Conservation (phyloP, 805 yeast genomes). For the Starmerella scarabaei region DNA sequence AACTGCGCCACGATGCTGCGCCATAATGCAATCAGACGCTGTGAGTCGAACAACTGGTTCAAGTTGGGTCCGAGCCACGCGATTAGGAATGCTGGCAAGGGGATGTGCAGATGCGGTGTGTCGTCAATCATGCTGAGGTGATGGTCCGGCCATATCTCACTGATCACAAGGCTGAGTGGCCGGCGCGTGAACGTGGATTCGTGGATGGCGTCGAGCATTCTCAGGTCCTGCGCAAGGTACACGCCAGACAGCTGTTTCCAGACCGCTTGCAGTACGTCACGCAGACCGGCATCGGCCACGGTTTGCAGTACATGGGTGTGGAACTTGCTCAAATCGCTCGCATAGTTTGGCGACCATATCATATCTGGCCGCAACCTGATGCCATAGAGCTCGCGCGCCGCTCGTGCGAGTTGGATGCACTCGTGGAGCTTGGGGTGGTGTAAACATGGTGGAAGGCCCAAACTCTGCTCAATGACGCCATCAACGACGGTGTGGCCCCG, state of each 20-base stretch:
- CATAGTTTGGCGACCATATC: too few species aligned
- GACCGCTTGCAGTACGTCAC: conserved; percentile 1
- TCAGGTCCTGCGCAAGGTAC: conserved; percentile 18
- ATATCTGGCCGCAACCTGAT: too few species aligned
- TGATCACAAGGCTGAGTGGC: too few species aligned
- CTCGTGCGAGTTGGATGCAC: background rate
- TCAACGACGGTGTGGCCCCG: background rate
- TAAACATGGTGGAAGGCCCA: background rate
- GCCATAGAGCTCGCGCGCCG: background rate
- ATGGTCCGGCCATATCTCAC: background rate
- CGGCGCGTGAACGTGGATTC: too few species aligned
- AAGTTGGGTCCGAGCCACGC: conserved; percentile 3
- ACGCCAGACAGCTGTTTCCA: conserved; percentile 15
- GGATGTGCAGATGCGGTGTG: background rate
- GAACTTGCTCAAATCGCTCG: background rate
- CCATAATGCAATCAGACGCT: conserved; percentile 7
- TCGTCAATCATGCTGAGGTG: conserved; percentile 1
- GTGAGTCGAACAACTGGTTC: conserved; percentile 1
- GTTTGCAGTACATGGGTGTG: background rate
- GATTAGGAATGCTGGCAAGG: background rate
- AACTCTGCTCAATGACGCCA: background rate
- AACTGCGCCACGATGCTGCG: conserved; percentile 3
- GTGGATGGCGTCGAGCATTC: conserved; percentile 6
- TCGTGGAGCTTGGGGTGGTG: conserved; percentile 1
- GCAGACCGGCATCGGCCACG: conserved; percentile 1